phyloP scores from a whole-genome alignment of 495 filamentous ascomycete species.

The Hyaloscypha variabilis region DNA sequence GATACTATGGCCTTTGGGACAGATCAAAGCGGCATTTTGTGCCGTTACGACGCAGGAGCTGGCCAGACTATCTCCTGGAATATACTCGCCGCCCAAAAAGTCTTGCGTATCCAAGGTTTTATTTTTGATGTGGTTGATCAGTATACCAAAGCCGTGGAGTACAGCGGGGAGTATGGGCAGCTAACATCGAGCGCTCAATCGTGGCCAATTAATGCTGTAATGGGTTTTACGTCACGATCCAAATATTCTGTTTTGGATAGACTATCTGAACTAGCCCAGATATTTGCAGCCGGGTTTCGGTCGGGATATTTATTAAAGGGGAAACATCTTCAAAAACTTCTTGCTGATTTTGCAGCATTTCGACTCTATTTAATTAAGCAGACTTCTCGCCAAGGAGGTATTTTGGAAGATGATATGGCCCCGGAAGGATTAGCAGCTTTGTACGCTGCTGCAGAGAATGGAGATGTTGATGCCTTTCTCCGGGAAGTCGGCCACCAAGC shows the following conservation, averaged over 20 bases:
- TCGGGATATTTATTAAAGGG: too few species aligned
- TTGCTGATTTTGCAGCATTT: too few species aligned
- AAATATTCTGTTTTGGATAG: not conserved
- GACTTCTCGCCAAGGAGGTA: too few species aligned
- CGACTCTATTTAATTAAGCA: too few species aligned
- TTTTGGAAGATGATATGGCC: too few species aligned
- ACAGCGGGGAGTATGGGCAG: not conserved
- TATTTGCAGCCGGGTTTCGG: conserved; percentile 4
- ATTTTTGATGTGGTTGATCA: conserved; percentile 1
- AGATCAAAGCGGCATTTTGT: not conserved
- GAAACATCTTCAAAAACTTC: not conserved
- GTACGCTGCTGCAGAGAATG: too few species aligned
- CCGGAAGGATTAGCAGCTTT: too few species aligned
- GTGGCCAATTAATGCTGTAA: too few species aligned
- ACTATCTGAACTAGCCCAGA: not conserved
- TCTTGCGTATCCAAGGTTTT: not conserved
- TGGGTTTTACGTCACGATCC: not conserved
- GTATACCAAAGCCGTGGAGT: not conserved
- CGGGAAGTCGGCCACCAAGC: too few species aligned
- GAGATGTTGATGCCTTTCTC: too few species aligned
- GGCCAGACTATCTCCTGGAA: not conserved
- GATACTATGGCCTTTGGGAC: not conserved
- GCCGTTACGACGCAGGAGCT: not conserved
- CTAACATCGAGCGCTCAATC: not conserved
- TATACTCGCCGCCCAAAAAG: not conserved